Conservation (phyloP, 2,329 filamentous ascomycete species). For the Fusarium luffae region DNA sequence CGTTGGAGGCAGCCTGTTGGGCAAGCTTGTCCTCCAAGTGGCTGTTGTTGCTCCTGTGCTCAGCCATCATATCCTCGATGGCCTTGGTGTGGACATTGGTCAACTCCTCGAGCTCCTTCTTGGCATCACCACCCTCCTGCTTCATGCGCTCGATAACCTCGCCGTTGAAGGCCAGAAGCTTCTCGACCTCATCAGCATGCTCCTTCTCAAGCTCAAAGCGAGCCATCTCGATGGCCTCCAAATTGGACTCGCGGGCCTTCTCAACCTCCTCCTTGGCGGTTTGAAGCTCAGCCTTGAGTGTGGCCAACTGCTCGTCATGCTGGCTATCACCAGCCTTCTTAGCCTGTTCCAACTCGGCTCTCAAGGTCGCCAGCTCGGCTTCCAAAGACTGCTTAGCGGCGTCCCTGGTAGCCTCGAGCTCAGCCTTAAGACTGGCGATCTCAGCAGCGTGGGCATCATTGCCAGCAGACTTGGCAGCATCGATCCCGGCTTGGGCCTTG, state of each 20-base stretch:
- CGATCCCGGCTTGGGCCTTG: slow-evolving; percentile 48
- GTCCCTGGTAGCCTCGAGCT: slow-evolving; percentile 48
- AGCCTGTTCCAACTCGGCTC: slow-evolving; percentile 56
- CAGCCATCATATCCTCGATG: slow-evolving; percentile 55
- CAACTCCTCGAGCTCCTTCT: slow-evolving; percentile 59
- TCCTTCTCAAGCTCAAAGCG: slow-evolving; percentile 59
- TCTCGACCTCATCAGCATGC: slow-evolving; percentile 61
- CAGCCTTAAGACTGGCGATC: slow-evolving; percentile 49
- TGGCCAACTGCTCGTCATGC: slow-evolving; percentile 51
- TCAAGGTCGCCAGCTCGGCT: slow-evolving; percentile 54
- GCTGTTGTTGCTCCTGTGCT: slow-evolving; percentile 51
- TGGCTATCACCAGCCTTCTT: slow-evolving; percentile 53
- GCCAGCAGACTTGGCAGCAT: slow-evolving; percentile 46
- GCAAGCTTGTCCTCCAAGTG: slow-evolving; percentile 52
- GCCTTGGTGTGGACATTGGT: slow-evolving; percentile 52
- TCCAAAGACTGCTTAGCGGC: slow-evolving; percentile 48
- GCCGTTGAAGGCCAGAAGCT: slow-evolving; percentile 56
- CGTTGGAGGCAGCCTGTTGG: slow-evolving; percentile 51
- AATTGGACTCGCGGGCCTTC: slow-evolving; percentile 56
- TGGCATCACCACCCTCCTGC: slow-evolving; percentile 51
- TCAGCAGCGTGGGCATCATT: slow-evolving; percentile 47
- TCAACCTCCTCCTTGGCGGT: slow-evolving; percentile 55
- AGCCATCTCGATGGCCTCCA: slow-evolving; percentile 58
- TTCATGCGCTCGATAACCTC: slow-evolving; percentile 57
- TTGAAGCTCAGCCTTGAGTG: slow-evolving; percentile 47